These are phyloP conservation scores for Blastomyces parvus DNA, from an alignment of 2,329 filamentous ascomycete genomes.

Conservation along the genomic window DNA sequence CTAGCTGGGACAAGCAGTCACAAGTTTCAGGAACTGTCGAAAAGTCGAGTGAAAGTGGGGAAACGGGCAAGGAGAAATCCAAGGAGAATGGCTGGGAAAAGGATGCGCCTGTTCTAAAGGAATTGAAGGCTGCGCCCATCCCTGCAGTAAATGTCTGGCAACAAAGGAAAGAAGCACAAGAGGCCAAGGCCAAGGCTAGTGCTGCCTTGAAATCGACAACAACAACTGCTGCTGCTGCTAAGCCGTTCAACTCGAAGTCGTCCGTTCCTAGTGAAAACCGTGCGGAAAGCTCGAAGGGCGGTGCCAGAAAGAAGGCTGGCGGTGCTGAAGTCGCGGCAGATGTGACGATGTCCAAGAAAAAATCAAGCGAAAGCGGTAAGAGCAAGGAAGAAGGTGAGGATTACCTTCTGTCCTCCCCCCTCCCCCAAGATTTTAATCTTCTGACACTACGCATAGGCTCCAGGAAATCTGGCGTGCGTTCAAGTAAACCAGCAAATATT, in stretches of 20 bases:
- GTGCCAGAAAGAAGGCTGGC: conserved; percentile 33
- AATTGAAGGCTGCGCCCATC: conserved; percentile 69
- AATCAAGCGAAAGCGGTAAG: conserved; percentile 32
- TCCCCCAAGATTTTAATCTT: neutral
- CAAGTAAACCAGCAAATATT: conserved; percentile 14
- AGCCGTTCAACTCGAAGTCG: conserved; percentile 14
- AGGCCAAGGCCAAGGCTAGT: conserved; percentile 41
- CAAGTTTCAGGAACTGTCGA: conserved; percentile 57
- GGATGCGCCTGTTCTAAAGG: conserved; percentile 46
- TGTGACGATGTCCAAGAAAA: conserved; percentile 23
- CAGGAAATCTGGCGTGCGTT: conserved; percentile 17
- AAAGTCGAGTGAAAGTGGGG: conserved; percentile 32
- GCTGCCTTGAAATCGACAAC: conserved; percentile 21
- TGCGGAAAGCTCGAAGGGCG: conserved; percentile 32
- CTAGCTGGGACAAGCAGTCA: conserved; percentile 57
- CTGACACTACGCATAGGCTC: conserved; percentile 12
- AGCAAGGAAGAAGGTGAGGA: conserved; percentile 29
- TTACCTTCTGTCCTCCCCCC: neutral
- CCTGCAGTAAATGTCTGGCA: conserved; percentile 85
- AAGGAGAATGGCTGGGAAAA: conserved; percentile 50
- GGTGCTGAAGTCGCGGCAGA: conserved; percentile 18
- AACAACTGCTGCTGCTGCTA: conserved; percentile 16
- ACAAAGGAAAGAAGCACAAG: conserved; percentile 59
- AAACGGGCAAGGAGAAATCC: conserved; percentile 44
- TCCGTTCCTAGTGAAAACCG: conserved; percentile 21